phyloP scores from a whole-genome alignment of 768 basidiomycete species.

The Porphyrellus cyaneotinctus region DNA sequence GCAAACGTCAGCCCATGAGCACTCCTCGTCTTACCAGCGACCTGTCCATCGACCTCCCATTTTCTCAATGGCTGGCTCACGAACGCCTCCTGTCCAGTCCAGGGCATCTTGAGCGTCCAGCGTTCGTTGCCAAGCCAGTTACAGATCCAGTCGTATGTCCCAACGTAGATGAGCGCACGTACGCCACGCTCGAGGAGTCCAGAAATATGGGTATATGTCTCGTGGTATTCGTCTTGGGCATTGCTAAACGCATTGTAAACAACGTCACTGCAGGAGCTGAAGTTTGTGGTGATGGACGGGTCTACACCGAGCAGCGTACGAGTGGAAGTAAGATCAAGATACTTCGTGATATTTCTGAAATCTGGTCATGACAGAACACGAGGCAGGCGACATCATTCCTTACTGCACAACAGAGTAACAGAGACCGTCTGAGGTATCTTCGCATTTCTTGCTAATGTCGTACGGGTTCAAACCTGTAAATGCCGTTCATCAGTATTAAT shows the following conservation, averaged over 20 bases:
- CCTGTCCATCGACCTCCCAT: slow-evolving; percentile 51
- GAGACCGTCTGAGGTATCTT: slow-evolving; percentile 45
- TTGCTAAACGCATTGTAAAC: slow-evolving; percentile 48
- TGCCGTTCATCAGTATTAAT: not conserved
- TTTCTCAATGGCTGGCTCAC: slow-evolving; percentile 44
- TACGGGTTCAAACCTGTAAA: slow-evolving; percentile 52
- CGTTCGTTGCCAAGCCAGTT: slow-evolving; percentile 75
- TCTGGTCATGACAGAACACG: not conserved
- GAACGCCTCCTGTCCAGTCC: slow-evolving; percentile 61
- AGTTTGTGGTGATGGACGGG: slow-evolving; percentile 38
- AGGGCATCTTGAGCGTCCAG: slow-evolving; percentile 71
- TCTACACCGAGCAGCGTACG: slow-evolving; percentile 63
- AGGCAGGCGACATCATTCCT: not conserved
- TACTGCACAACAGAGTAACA: slow-evolving; percentile 48
- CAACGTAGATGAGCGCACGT: slow-evolving; percentile 68
- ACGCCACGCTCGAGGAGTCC: slow-evolving; percentile 71
- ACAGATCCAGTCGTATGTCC: slow-evolving; percentile 76
- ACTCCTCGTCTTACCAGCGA: slow-evolving; percentile 53
- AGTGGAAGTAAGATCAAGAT: slow-evolving; percentile 56
- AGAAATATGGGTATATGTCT: slow-evolving; percentile 35
- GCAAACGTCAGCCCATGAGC: slow-evolving; percentile 63
- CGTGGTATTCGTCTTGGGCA: slow-evolving; percentile 40
- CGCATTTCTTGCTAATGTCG: slow-evolving; percentile 63
- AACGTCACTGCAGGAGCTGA: slow-evolving; percentile 35
- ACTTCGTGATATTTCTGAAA: slow-evolving; percentile 51